Percentiles rank a stretch among this genome's conserved stretches.
Evolutionary conservation across 805 yeast genomes (phyloP).

Genomic region (Cyberlindnera mrakii): DNA sequence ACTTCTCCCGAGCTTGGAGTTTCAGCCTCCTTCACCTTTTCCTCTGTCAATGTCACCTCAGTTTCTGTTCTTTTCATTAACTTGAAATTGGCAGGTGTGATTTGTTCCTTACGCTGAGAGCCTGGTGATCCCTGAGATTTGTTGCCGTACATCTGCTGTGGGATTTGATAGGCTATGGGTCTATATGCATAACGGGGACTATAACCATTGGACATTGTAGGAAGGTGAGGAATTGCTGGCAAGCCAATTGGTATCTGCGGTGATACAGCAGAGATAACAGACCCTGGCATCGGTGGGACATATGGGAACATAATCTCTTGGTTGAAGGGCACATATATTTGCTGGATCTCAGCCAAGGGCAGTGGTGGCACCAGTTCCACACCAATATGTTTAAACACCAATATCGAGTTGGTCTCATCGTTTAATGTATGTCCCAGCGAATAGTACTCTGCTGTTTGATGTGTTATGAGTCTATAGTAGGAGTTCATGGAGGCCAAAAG

Average conservation of each 20-base stretch:
- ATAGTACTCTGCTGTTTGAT: conserved; percentile 66
- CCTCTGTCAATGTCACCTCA: not conserved
- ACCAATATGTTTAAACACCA: conserved; percentile 33
- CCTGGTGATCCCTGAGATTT: too few species aligned
- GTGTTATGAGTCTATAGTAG: conserved; percentile 60
- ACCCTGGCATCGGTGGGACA: conserved; percentile 6
- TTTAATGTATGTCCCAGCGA: conserved; percentile 51
- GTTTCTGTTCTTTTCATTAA: conserved; percentile 20
- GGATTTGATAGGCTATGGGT: too few species aligned
- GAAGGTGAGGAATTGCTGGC: not conserved
- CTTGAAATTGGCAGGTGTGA: conserved; percentile 11
- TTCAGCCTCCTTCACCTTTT: not conserved
- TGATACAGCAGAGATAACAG: not conserved
- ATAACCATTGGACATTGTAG: too few species aligned
- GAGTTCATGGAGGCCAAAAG: conserved; percentile 50
- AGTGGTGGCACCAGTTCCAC: conserved; percentile 14
- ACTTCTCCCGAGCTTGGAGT: conserved; percentile 2
- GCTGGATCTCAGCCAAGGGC: conserved; percentile 12
- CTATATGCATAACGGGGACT: too few species aligned
- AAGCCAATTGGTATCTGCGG: not conserved
- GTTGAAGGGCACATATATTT: conserved; percentile 2
- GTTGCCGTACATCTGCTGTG: not conserved
- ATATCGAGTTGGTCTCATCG: conserved; percentile 40
- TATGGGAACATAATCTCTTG: conserved; percentile 13
- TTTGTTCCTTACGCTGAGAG: not conserved